Base-by-base conservation (phyloP, 1,139 yeast species). In the Pichia sp. region DNA sequence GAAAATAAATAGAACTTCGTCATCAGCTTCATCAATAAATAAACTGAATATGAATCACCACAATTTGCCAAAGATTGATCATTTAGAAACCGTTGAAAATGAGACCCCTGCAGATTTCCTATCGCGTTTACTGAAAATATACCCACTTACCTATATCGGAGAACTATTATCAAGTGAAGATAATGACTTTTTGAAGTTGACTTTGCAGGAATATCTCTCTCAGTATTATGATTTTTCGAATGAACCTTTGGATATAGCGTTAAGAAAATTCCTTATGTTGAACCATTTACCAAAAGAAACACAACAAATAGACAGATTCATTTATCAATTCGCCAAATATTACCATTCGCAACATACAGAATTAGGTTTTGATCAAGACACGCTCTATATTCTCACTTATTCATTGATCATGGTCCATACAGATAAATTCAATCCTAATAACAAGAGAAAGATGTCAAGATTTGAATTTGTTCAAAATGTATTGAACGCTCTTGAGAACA, bases 381-480 rank as follows among this genome's bases (percentile, higher is more conserved):
- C 69, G 17, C 72, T 83, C 3, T 81, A 81, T 56, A 74, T 81
- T 42, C 60, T 82, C 10, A 71, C 79, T 0, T 84, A 79, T 58
- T 79, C 87, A 2, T 62, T 84, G 38, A 70, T 84, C 44, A 79
- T 84, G 71, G 67, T 84, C 31, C 90, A 84, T 58, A 84, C 91
- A 0, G 90, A 83, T 58, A 74, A 70, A 51, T 84, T 81, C 67
- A 84, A 83, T 64, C 71, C 74, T 22, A 79, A 76, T 60, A 83
- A 83, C 63, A 79, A 76, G 56, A 72, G 67, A 50, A 84, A 83
- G 60, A 83, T 84, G 85, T 67, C 79, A 8, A 80, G 76, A 56
- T 62, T 68, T 6, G 88, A 83, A 52, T 84, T 80, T 57, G 68
- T 81, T n/a, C 68, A 70, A 46, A 77, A 75, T 53, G 68, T 73